Evolutionary conservation across 2,329 filamentous ascomycete genomes (phyloP), one percentile per base, ranked within the genome.

Genomic region (Gaeumannomyces tritici): DNA sequence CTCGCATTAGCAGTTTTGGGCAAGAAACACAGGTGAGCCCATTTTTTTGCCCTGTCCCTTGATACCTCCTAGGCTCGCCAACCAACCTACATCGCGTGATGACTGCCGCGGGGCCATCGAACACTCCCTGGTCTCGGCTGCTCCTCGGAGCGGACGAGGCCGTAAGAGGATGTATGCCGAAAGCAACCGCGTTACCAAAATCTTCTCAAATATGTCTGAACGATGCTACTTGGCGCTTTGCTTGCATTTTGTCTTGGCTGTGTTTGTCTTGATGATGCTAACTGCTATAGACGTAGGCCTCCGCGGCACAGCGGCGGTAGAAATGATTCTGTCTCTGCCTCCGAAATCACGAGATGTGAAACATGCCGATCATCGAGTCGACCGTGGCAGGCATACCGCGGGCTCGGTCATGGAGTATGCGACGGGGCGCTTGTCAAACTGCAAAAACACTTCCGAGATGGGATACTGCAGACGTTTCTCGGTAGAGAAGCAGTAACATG

Each of bases 121-220:
- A 75, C 67, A 59, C 70, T 67, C 67, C 69, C 58, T 54, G 62
- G 59, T 11, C 51, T 26, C 28, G 42, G 9, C 28, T 55, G 59
- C 55, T 54, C 59, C 27, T 6, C n/a, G n/a, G 29, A 33, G 18
- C 55, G n/a, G 55, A 33, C 42, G 18, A 13, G 42, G 13, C 27
- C 21, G 54, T 4, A 28, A 5, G 28, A 15, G 29, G 63, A 62
- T 64, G 66, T 61, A 74, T 81, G 80, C 71, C 79, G 82, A 78
- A 73, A 79, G 80, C 75, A 77, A 80, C 81, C 82, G 72, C 71
- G 69, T 68, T 67, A 66, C 64, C 68, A 64, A n/a, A 73, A 75
- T 75, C 73, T 75, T 75, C 73, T 75, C 73, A 74, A 70, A 59
- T 24, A 59, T 62, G 24, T 66, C 68, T 70, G 66, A 68, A 62